These are phyloP conservation scores for Tagetes patula DNA, from an alignment of 129 eudicot genomes.

Conservation along the genomic window DNA sequence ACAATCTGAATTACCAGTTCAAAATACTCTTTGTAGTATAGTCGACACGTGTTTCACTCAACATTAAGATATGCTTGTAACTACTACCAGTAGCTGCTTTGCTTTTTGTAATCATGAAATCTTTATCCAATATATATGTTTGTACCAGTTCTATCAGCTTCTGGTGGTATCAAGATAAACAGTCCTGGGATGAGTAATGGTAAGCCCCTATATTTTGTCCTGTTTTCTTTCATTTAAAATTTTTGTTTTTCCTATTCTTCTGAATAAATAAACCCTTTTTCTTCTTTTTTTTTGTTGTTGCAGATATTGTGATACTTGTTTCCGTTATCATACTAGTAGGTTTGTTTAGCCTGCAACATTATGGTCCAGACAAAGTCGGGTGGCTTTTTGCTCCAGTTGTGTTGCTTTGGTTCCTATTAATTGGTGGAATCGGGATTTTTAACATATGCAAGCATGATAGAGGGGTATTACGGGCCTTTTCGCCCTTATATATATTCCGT, in stretches of 20 bases:
- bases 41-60: neutral
- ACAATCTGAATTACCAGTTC: neutral
- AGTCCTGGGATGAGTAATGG: conserved; percentile 84
- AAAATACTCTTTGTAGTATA: neutral
- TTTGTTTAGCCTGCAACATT: conserved; percentile 69
- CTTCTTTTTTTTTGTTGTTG: conserved; percentile 14
- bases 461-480: conserved; percentile 56
- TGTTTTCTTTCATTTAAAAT: neutral
- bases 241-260: neutral
- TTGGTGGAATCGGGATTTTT: conserved; percentile 66
- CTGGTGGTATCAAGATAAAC: conserved; percentile 85
- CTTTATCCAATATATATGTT: conserved; percentile 10
- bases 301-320: conserved; percentile 73
- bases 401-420: conserved; percentile 66
- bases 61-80: neutral
- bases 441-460: conserved; percentile 57
- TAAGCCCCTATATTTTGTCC: conserved; percentile 16
- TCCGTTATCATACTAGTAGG: conserved; percentile 60
- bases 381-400: conserved; percentile 40
- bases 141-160: conserved; percentile 75
- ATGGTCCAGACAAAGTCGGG: conserved; percentile 72
- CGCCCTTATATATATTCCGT: conserved; percentile 56
- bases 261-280: neutral
- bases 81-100: neutral
- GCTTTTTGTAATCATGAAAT: neutral